Evolutionary conservation across 768 basidiomycete species (phyloP).

Genomic region (Mycena galopus): DNA sequence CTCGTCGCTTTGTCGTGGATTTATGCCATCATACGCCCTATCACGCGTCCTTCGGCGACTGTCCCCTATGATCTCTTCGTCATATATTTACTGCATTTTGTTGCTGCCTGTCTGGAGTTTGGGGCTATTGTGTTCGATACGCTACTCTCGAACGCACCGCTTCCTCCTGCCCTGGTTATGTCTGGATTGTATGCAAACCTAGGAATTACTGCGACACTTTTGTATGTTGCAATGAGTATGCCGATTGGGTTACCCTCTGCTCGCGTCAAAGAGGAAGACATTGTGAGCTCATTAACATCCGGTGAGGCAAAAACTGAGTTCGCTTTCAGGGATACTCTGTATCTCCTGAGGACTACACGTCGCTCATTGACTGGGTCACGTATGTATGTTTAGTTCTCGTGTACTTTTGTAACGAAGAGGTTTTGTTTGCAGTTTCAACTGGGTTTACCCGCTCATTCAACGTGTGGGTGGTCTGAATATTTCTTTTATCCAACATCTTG

Average conservation of each 20-base stretch:
- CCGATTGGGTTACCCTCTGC: slow-evolving; percentile 46
- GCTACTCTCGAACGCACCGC: not conserved
- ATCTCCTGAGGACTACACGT: slow-evolving; percentile 82
- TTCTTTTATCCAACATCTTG: not conserved
- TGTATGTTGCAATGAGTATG: slow-evolving; percentile 21
- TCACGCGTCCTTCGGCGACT: slow-evolving; percentile 28
- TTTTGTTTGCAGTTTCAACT: slow-evolving; percentile 41
- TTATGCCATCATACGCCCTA: slow-evolving; percentile 35
- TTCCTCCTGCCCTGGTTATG: slow-evolving; percentile 1
- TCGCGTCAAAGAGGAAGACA: slow-evolving; percentile 63
- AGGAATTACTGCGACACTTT: not conserved
- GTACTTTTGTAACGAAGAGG: not conserved
- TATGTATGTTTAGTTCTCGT: not conserved
- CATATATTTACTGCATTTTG: slow-evolving; percentile 36
- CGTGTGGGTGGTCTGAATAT: slow-evolving; percentile 22
- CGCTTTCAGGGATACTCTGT: slow-evolving; percentile 60
- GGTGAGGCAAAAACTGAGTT: not conserved
- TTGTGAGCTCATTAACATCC: slow-evolving; percentile 59
- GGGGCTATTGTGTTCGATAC: slow-evolving; percentile 28
- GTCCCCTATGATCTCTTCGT: slow-evolving; percentile 39
- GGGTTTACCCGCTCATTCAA: slow-evolving; percentile 77
- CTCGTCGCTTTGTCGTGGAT: slow-evolving; percentile 40
- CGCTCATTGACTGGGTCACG: slow-evolving; percentile 77
- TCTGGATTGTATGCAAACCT: slow-evolving; percentile 5
- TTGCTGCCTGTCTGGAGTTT: slow-evolving; percentile 29